These are phyloP conservation scores for Leishmania mexicana DNA, from an alignment of 208 protist species.

Conservation along the genomic window DNA sequence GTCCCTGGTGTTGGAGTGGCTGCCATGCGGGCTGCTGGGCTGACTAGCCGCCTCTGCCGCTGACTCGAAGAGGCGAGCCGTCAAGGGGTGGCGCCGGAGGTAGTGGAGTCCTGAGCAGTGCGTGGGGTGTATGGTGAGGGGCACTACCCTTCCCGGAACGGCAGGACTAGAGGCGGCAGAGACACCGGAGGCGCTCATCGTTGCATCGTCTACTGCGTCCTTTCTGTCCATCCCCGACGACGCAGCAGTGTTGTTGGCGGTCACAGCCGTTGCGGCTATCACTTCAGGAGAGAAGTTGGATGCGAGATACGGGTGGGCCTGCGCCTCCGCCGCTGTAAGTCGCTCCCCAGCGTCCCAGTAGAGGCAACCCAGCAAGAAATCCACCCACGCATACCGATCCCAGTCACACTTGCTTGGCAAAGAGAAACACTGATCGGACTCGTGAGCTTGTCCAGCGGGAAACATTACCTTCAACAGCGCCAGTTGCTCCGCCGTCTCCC, in stretches of 20 bases:
- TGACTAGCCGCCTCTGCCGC: neutral
- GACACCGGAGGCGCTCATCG: neutral
- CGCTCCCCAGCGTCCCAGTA: constrained; percentile 59
- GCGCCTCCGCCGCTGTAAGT: constrained; percentile 57
- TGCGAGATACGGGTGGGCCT: constrained; percentile 56
- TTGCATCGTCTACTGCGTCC: neutral
- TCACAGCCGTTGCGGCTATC: neutral
- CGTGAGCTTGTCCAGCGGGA: constrained; percentile 4
- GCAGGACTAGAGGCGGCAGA: neutral
- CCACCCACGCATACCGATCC: constrained; percentile 24
- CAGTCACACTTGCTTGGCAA: constrained; percentile 2
- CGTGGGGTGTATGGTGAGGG: neutral
- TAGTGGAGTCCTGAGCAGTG: constrained; percentile 44
- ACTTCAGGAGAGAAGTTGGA: constrained; percentile 5
- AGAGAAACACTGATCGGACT: constrained; percentile 14
- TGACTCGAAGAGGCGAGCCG: constrained; percentile 18
- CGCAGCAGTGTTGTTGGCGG: neutral
- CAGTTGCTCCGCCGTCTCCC: constrained; percentile 29
- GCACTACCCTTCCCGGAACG: neutral
- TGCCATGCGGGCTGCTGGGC: neutral
- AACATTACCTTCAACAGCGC: constrained; percentile 24
- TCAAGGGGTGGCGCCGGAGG: constrained; percentile 45
- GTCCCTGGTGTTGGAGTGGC: neutral
- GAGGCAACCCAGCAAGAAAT: constrained; percentile 67
- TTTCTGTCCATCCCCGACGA: neutral